Base-by-base conservation (phyloP, 805 yeast species). In the Osmozyma mogii region DNA sequence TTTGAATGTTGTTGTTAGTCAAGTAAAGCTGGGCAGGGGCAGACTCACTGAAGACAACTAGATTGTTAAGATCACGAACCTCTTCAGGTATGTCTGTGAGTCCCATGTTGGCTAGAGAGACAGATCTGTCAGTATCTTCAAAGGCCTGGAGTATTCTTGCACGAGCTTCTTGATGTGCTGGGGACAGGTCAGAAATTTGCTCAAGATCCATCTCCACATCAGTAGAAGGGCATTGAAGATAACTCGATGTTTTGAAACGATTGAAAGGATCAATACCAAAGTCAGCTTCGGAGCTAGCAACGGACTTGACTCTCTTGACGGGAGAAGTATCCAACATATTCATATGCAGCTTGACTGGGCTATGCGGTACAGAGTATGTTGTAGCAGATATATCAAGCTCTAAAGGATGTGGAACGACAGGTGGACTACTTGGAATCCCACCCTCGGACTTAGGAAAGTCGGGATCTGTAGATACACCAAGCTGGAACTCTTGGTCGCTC, bases 21-120 rank as follows among this genome's bases (percentile, higher is more conserved):
- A 75, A 63, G 42, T 68, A 73, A 4, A 76, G 52, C 35, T 75
- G 75, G 3, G 48, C 47, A 1, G 50, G 50, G 10, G 31, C 28
- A 11, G 47, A 50, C n/a, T 21, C 23, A 24, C 37, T 37, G 32
- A 65, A 62, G 6, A 68, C 47, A n/a, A 74, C 75, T 41, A 74
- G 49, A 31, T 74, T 63, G 41, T 71, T 64, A 38, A 76, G 53
- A 44, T 76, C 84, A 29, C 65, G 65, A 17, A 76, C 60, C 38
- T 74, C 78, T 29, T 70, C 74, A 1, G 84, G 82, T 3, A 76
- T 47, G 5, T 64, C 64, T 8, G 52, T 56, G 22, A 76, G 50
- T 0, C 60, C 64, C 49, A 73, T 44, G 10, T 62, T 51, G 30
- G 74, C 79, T 16, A 76, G 42, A 32, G 64, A 51, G 2, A 76